Base-by-base conservation (phyloP, 139 green algal species). In the Closterium sp. region DNA sequence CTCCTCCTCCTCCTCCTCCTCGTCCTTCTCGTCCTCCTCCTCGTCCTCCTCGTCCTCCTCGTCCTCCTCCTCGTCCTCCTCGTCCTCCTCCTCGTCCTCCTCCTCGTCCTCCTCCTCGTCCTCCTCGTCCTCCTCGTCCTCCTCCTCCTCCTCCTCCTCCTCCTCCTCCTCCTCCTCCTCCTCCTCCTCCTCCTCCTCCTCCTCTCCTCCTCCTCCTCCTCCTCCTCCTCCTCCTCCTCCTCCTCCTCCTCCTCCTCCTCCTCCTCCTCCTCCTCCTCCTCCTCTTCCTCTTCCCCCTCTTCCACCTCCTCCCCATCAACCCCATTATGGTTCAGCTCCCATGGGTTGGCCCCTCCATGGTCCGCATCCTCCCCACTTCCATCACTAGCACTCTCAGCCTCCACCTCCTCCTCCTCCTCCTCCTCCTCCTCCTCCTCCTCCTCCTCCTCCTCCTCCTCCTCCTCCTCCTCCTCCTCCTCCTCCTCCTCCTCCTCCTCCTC, bases 241-340 rank as follows among this genome's bases (percentile, higher is more conserved):
- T 88, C 85, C 33, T 21, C 85, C 85, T 88, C 33, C 85, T 21
- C 21, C 85, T 21, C 33, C 85, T 88, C 85, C 85, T 21, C 85
- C 21, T 21, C 21, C 85, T 21, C 33, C 85, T 21, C 21, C 85
- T 21, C 32, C 33, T 88, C 85, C 33, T 21, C 33, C 21, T 21
- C 33, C 85, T 21, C 21, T 21, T 21, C 33, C 85, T 21, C 21
- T 21, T 21, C 32, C 85, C 85, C 21, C 85, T 21, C 33, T 43
- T 21, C 33, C 85, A 16, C 33, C 21, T 21, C 33, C 32, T 21
- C 33, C 19, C 33, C 85, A 16, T 21, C 85, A 28, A 16, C 33
- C 85, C 85, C 21, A 16, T 21, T 21, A 16, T 43, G 16, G n/a
- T n/a, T n/a, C n/a, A n/a, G n/a, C n/a, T n/a, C n/a, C n/a, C n/a